These are phyloP conservation scores for Penstemon barbatus DNA, from an alignment of 257 asterid species.

Conservation along the genomic window DNA sequence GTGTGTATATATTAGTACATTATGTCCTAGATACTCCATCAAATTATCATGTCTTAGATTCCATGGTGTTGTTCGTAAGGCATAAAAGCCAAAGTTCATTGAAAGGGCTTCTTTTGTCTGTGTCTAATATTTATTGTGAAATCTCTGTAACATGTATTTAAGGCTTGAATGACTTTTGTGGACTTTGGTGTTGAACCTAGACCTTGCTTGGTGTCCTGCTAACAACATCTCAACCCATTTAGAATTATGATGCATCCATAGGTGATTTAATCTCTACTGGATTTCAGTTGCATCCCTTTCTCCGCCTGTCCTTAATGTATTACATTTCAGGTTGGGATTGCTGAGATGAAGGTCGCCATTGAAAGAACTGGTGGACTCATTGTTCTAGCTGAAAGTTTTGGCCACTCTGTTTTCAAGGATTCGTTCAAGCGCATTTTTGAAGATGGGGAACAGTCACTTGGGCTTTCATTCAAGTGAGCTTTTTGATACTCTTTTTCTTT, in stretches of 20 bases:
- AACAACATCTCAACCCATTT: constrained; percentile 10
- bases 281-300: constrained; percentile 11
- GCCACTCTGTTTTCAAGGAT: constrained; percentile 96
- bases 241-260: constrained; percentile 20
- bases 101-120: not conserved
- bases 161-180: constrained; percentile 6
- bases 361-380: constrained; percentile 97
- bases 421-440: constrained; percentile 84
- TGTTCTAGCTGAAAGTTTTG: constrained; percentile 95
- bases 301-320: constrained; percentile 24
- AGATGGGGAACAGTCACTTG: constrained; percentile 88
- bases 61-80: not conserved
- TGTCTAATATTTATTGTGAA: not conserved
- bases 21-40: not conserved
- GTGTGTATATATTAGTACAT: not conserved
- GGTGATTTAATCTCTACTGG: constrained; percentile 20
- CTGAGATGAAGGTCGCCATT: constrained; percentile 97
- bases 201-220: constrained; percentile 12
- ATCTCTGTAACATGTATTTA: not conserved
- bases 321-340: constrained; percentile 84
- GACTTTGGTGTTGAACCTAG: constrained; percentile 1
- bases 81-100: not conserved
- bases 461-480: constrained; percentile 91
- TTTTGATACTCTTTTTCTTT: constrained; percentile 9
- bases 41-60: not conserved